phyloP scores from a whole-genome alignment of 805 yeast species.

The Candida insectorum region DNA sequence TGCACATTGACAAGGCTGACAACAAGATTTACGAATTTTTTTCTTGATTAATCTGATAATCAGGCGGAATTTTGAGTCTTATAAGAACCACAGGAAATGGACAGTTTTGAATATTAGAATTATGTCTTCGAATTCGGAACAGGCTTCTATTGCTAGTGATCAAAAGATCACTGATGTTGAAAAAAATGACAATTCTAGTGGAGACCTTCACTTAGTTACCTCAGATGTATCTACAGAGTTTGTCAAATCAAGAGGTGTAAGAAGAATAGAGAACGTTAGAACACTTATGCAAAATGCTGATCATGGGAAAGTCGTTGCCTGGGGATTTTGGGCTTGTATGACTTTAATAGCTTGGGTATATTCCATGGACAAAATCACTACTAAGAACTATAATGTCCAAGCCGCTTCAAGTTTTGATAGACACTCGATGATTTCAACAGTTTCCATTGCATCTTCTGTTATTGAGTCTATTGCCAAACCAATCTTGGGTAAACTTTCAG shows the following conservation, averaged over 20 bases:
- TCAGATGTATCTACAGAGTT: constrained; percentile 9
- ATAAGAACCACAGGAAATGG: too few species aligned
- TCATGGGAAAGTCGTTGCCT: constrained; percentile 11
- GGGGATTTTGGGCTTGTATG: constrained; percentile 16
- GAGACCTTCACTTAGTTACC: constrained; percentile 4
- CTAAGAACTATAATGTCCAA: constrained; percentile 30
- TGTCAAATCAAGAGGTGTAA: constrained; percentile 18
- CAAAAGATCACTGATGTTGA: too few species aligned
- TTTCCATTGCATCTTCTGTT: constrained; percentile 18
- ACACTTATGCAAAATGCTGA: constrained; percentile 12
- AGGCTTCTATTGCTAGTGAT: too few species aligned
- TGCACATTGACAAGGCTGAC: too few species aligned
- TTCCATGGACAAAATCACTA: constrained; percentile 27
- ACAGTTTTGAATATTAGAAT: too few species aligned
- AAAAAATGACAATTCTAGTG: constrained; percentile 5
- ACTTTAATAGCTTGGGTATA: constrained; percentile 23
- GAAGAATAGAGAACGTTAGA: constrained; percentile 21
- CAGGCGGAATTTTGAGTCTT: too few species aligned
- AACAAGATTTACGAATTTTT: too few species aligned
- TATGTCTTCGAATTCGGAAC: too few species aligned
- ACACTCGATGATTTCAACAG: constrained; percentile 19
- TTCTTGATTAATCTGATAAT: too few species aligned
- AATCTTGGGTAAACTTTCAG: constrained; percentile 20
- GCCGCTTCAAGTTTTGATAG: constrained; percentile 19
- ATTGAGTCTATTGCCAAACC: constrained; percentile 20